These are phyloP conservation scores for Fusarium solani-melongenae DNA, from an alignment of 2,329 filamentous ascomycete species.

Conservation along the genomic window DNA sequence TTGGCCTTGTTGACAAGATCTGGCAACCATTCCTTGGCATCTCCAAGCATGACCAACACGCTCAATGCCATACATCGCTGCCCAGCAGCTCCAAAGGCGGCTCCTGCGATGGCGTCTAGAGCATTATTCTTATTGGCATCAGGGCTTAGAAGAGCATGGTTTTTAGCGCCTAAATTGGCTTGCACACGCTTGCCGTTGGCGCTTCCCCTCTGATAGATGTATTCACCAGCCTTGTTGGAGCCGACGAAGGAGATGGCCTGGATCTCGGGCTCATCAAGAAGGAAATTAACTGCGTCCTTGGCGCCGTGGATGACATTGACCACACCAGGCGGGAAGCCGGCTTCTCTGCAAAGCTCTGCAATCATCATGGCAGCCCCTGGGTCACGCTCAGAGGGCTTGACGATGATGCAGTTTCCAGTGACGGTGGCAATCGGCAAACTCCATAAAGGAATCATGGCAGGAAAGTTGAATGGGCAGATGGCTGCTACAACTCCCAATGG, in stretches of 20 bases:
- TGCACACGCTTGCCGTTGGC: slow-evolving; percentile 86
- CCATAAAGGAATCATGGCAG: slow-evolving; percentile 88
- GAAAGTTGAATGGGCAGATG: slow-evolving; percentile 86
- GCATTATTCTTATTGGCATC: slow-evolving; percentile 87
- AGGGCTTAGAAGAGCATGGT: slow-evolving; percentile 81
- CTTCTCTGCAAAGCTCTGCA: slow-evolving; percentile 78
- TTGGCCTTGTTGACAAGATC: slow-evolving; percentile 80
- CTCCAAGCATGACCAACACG: slow-evolving; percentile 78
- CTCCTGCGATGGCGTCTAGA: slow-evolving; percentile 80
- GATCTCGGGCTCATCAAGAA: slow-evolving; percentile 81
- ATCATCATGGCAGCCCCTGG: slow-evolving; percentile 84
- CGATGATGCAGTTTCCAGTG: slow-evolving; percentile 80
- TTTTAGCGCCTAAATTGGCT: slow-evolving; percentile 85
- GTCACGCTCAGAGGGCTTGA: slow-evolving; percentile 85
- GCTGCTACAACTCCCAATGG: slow-evolving; percentile 80
- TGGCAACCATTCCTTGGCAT: slow-evolving; percentile 80
- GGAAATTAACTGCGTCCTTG: slow-evolving; percentile 80
- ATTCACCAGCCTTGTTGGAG: slow-evolving; percentile 83
- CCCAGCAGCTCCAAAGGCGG: slow-evolving; percentile 84
- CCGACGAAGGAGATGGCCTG: slow-evolving; percentile 86
- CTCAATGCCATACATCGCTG: slow-evolving; percentile 86
- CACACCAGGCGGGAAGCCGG: slow-evolving; percentile 80
- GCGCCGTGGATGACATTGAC: slow-evolving; percentile 82
- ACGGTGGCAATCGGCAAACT: slow-evolving; percentile 82
- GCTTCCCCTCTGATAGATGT: slow-evolving; percentile 78